Conservation (phyloP, 108 stramenopile species). For the Discostella pseudostelligera region DNA sequence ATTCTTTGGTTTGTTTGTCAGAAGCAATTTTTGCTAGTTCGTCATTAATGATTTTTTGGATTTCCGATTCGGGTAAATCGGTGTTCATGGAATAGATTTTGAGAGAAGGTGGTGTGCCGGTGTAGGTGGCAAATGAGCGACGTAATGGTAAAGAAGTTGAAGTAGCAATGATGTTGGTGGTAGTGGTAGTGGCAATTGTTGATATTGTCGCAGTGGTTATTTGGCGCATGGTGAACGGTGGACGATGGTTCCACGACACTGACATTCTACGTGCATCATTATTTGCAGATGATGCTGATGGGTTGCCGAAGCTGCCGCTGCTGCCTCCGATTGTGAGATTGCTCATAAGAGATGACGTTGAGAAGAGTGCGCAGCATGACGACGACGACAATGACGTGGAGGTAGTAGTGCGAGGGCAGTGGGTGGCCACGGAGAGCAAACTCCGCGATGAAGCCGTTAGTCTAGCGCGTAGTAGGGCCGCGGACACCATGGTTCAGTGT, state of each 20-base stretch:
- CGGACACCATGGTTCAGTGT: background rate
- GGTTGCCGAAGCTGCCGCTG: background rate
- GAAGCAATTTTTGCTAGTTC: slow-evolving; percentile 56
- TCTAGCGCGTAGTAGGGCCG: background rate
- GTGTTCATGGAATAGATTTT: slow-evolving; percentile 50
- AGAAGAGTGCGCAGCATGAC: background rate
- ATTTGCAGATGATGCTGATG: background rate
- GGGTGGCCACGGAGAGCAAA: background rate
- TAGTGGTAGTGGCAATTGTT: no score
- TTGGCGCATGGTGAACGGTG: no score
- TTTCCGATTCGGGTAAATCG: slow-evolving; percentile 56
- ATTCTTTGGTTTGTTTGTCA: slow-evolving; percentile 43
- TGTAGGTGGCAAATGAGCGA: slow-evolving; percentile 16
- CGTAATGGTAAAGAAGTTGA: background rate
- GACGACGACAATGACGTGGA: background rate
- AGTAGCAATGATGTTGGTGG: no score
- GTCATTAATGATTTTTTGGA: slow-evolving; percentile 65
- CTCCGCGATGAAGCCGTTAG: slow-evolving; percentile 7
- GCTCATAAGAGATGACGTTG: background rate
- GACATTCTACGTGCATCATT: no score
- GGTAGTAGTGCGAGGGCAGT: background rate
- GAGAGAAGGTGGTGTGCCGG: slow-evolving; percentile 17
- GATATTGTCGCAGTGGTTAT: no score
- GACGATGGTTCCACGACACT: background rate
- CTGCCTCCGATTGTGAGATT: slow-evolving; percentile 1